Base-by-base conservation (phyloP, 1,139 yeast species). In the Suhomyces yuchorum region DNA sequence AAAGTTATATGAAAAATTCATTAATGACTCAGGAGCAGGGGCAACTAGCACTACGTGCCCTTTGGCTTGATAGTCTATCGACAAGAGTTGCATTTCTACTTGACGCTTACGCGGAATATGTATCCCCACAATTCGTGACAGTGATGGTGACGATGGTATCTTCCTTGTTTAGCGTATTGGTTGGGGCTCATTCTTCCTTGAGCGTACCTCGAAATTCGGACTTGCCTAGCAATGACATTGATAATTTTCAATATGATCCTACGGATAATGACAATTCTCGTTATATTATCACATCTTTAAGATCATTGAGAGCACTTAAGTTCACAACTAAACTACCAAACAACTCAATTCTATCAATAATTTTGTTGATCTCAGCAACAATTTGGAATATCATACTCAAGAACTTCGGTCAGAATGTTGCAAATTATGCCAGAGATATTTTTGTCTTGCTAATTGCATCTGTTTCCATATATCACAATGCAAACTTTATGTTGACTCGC, bases 131-230 rank as follows among this genome's bases (percentile, higher is more conserved):
- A 15, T n/a, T 49, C 14, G 40, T 47, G 11, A 39, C 41, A 30
- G 43, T 34, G 5, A 14, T 24, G n/a, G 23, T 51, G 9, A 20
- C 44, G 7, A 17, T 50, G 34, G 9, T 30, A 17, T 33, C 44
- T 17, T 48, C 51, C 14, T 28, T 40, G 35, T 11, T 55, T 1
- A 55, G 76, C 37, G 68, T 79, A 6, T 53, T 60, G 8, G 42
- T 70, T 11, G 82, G 80, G 0, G 60, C 78, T 20, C 67, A 59
- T 53, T 64, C 77, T 8, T 68, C 83, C 0, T 45, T 81, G 9
- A 62, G 67, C 35, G 68, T 69, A 50, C 85, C 85, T 0, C 36
- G 48, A 8, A 70, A 70, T 47, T 82, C 84, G 1, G 55, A 59
- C 14, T 67, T 66, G 17, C 78, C 84, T 2, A 66, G 65, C 42